Base-by-base conservation (phyloP, 805 yeast genomes). In the Cephaloascus albidus region DNA sequence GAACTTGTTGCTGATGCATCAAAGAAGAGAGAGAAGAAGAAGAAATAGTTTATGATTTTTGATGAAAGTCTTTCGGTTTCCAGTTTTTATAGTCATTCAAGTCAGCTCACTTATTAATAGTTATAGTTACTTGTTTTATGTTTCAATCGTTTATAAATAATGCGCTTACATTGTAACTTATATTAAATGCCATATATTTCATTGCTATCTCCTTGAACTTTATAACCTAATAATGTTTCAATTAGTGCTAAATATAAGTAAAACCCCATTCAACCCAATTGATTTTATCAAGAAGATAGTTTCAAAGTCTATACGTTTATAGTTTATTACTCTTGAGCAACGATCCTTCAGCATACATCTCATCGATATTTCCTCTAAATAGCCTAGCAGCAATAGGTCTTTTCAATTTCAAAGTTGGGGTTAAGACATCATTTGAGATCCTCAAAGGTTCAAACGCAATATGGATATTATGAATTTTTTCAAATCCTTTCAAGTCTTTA, bases 1-100 rank as follows among this genome's bases (percentile, higher is more conserved):
- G 85, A 81, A 44, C 60, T 81, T 39, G 81, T 78, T 16, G 71
- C 71, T 4, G 71, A 67, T 45, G 68, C 73, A 3, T 56, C 65
- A 19, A 59, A 65, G 53, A 65, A 65, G 50, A 51, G 71, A 46
- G 58, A 58, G 38, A 62, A 60, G 58, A 59, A 54, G 48, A 50
- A 51, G 48, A 41, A 45, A 23, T 23, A 23, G 28, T 8, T 23
- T 8, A 23, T 23, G 10, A 12, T 8, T 23, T 23, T n/a, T n/a
- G n/a, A n/a, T n/a, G n/a, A n/a, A n/a, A n/a, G n/a, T n/a, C n/a
- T n/a, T n/a, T n/a, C n/a, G n/a, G n/a, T n/a, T n/a, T n/a, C n/a
- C n/a, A n/a, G n/a, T n/a, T n/a, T n/a, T n/a, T n/a, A n/a, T n/a
- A n/a, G n/a, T n/a, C n/a, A n/a, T n/a, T n/a, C n/a, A n/a, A n/a